Conservation (phyloP, 441 rosid species). For the Manihot esculenta region DNA sequence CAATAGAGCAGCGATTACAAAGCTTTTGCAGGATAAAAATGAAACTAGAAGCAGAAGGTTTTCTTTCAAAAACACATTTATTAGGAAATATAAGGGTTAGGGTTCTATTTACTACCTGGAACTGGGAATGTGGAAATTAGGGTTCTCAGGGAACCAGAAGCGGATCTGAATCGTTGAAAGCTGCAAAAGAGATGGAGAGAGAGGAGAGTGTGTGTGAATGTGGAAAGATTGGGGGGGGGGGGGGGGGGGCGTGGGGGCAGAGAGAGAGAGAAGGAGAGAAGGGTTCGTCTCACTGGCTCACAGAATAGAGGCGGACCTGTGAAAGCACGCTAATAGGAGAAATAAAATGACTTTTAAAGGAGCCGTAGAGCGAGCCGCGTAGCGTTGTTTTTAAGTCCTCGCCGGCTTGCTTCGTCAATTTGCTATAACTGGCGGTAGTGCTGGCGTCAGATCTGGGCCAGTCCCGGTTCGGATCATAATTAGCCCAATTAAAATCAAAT, state of each 20-base stretch:
- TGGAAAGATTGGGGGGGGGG: background rate
- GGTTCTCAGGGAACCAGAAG: background rate
- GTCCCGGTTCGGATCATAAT: no score
- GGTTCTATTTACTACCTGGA: slow-evolving; percentile 6
- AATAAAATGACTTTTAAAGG: slow-evolving; percentile 1
- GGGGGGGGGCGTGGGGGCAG: background rate
- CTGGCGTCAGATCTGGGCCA: no score
- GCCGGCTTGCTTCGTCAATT: no score
- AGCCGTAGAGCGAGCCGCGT: background rate
- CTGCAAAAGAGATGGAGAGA: background rate
- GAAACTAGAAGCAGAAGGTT: background rate
- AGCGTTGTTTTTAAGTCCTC: slow-evolving; percentile 15
- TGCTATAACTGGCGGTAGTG: no score
- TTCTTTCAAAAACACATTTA: no score
- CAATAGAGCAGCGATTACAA: background rate
- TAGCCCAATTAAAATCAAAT: background rate
- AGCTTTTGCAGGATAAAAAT: background rate
- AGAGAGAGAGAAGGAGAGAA: background rate
- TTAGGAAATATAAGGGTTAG: background rate
- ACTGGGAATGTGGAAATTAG: background rate
- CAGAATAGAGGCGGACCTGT: background rate
- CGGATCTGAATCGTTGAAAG: slow-evolving; percentile 16
- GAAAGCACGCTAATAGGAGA: background rate
- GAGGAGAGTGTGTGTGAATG: background rate
- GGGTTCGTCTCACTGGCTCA: background rate